These are phyloP conservation scores for Lachnum nothofagi DNA, from an alignment of 2,329 filamentous ascomycete species.

Conservation along the genomic window DNA sequence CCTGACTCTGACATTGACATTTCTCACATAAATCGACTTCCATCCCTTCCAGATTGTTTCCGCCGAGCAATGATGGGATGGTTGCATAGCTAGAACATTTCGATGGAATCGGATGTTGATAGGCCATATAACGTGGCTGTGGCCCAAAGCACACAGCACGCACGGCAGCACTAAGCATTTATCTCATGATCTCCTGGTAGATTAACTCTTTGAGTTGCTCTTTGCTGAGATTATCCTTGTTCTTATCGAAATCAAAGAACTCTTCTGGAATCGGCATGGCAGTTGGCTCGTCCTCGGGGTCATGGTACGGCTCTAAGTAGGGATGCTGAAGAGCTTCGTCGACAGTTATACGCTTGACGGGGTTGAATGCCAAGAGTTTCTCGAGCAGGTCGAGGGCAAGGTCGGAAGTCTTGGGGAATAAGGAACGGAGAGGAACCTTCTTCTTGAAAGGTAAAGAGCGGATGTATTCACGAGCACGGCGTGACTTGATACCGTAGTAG, in stretches of 20 bases:
- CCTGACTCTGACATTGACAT: background rate
- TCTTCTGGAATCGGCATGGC: constrained; percentile 95
- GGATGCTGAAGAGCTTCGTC: constrained; percentile 96
- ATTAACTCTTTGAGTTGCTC: constrained; percentile 97
- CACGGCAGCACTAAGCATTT: constrained; percentile 7
- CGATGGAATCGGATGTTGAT: background rate
- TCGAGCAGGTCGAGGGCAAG: constrained; percentile 89
- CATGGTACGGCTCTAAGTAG: constrained; percentile 97
- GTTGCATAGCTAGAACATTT: background rate
- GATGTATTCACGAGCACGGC: constrained; percentile 95
- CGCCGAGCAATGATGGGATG: background rate
- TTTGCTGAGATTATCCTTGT: constrained; percentile 98
- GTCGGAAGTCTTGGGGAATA: constrained; percentile 99
- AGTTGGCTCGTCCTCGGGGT: constrained; percentile 96
- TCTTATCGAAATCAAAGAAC: constrained; percentile 99
- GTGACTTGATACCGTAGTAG: constrained; percentile 99
- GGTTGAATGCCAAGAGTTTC: constrained; percentile 95
- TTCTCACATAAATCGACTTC: background rate
- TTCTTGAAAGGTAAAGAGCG: constrained; percentile 98
- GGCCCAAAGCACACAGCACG: background rate
- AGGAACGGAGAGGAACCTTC: constrained; percentile 94
- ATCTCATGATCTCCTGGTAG: constrained; percentile 82
- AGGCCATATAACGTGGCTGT: background rate
- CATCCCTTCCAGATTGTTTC: background rate
- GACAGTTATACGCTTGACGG: constrained; percentile 95